A percentile compares a stretch with the other conserved stretches of the same genome.
phyloP scores from a whole-genome alignment of 2,329 filamentous ascomycete genomes.

The Colletotrichum eremochloae region DNA sequence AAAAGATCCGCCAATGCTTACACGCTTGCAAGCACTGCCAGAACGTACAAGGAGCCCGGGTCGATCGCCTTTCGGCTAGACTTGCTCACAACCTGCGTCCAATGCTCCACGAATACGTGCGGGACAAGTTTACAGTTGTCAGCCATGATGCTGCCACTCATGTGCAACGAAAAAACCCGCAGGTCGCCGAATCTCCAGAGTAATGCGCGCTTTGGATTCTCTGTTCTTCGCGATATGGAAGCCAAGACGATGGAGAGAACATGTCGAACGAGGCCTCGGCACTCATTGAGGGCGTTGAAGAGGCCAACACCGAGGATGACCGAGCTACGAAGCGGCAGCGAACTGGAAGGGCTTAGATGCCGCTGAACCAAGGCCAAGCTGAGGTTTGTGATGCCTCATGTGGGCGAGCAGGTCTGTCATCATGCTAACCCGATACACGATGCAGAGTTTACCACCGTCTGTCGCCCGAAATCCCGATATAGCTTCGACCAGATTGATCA shows the following conservation, averaged over 20 bases:
- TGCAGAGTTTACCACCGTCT: background rate
- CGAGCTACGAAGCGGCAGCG: background rate
- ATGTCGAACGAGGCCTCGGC: background rate
- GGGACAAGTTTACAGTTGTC: background rate
- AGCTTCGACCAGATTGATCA: background rate
- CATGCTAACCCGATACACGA: background rate
- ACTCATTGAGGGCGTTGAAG: background rate
- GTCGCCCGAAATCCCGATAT: background rate
- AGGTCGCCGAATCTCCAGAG: background rate
- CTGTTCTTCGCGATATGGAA: background rate
- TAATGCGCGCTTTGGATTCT: background rate
- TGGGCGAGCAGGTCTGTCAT: too few species aligned
- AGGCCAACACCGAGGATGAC: background rate
- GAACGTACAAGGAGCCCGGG: background rate
- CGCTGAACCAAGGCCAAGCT: background rate
- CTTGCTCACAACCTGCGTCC: background rate
- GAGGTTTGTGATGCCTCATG: background rate
- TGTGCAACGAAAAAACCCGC: background rate
- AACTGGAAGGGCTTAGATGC: background rate
- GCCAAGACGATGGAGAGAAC: background rate
- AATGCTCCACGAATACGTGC: background rate
- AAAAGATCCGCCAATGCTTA: too few species aligned
- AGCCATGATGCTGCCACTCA: background rate
- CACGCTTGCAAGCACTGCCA: too few species aligned
- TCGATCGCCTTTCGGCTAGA: background rate